Base-by-base conservation (phyloP, 176 grass and related monocot genomes). In the Hordeum vulgare region DNA sequence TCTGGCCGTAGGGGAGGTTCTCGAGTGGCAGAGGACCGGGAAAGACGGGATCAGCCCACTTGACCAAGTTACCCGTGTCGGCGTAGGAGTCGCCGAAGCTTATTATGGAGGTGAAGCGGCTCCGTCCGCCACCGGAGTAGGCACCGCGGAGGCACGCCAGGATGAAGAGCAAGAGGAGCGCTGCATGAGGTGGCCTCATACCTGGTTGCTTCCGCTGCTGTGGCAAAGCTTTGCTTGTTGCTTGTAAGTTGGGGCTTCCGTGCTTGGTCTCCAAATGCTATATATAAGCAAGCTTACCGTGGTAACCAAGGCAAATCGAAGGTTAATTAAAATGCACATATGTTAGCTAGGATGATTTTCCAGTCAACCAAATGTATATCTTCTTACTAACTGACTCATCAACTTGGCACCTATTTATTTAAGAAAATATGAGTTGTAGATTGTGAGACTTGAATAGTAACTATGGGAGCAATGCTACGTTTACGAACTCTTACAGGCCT, bases 61-160 rank as follows among this genome's bases (percentile, higher is more conserved):
- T 75, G 54, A 66, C 35, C 7, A 70, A 54, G 63, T 93, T 93
- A 8, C 85, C 88, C 2, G 91, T 88, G 72, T 93, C 88, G 11
- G 84, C 54, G 6, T 66, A 71, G 3, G 81, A 93, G 66, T 81
- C 53, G 2, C 91, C 91, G 40, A 93, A 93, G 45, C 75, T 85
- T 67, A 85, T 85, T 6, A 88, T 45, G 21, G 88, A 82, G 65
- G 80, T 67, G 56, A 78, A 90, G 17, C 11, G 40, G 15, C n/a
- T 83, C 21, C 33, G 26, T 11, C 15, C 26, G 4, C 63, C 23
- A 13, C 63, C 9, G n/a, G 54, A 81, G 79, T 8, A 47, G 68
- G 53, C 68, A 24, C 18, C 4, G 26, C 27, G 7, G n/a, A 78
- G 28, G 70, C 6, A 78, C 3, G 71, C 31, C 12, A 87, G 1